A percentile compares a stretch with the other conserved stretches of the same genome.
Conservation (phyloP, 179 eudicot species). For the Gypsophila paniculata region DNA sequence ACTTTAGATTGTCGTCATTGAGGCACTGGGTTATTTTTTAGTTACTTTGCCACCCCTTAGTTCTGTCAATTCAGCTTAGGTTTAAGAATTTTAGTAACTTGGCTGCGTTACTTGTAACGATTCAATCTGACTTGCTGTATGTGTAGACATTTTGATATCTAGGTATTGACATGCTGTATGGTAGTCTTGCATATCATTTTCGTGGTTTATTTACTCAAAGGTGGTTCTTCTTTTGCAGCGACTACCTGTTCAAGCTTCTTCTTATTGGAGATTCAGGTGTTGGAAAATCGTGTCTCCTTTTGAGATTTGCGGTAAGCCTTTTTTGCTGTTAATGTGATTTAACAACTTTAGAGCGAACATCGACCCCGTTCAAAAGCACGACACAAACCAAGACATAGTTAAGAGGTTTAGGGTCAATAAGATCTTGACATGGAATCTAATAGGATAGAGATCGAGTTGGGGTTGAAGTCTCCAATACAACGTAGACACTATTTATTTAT, state of each 20-base stretch:
- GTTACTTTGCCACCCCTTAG: background rate
- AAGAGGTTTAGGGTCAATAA: too few relatives aligned
- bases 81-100: background rate
- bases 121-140: background rate
- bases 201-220: background rate
- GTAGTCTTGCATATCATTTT: background rate
- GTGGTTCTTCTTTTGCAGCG: constrained; percentile 26
- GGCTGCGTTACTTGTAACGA: background rate
- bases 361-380: too few relatives aligned
- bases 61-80: background rate
- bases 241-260: constrained; percentile 41
- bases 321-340: too few relatives aligned
- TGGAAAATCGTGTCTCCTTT: constrained; percentile 37
- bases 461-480: too few relatives aligned
- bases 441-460: too few relatives aligned
- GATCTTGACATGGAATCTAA: too few relatives aligned
- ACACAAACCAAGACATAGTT: too few relatives aligned
- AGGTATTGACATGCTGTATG: background rate
- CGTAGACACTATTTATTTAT: too few relatives aligned
- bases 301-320: constrained; percentile 37
- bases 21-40: background rate
- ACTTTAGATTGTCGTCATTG: background rate
- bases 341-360: too few relatives aligned
- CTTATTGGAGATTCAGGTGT: constrained; percentile 44
- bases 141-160: background rate